Conservation (phyloP, 108 stramenopile genomes). For the Cyclotella cryptica region DNA sequence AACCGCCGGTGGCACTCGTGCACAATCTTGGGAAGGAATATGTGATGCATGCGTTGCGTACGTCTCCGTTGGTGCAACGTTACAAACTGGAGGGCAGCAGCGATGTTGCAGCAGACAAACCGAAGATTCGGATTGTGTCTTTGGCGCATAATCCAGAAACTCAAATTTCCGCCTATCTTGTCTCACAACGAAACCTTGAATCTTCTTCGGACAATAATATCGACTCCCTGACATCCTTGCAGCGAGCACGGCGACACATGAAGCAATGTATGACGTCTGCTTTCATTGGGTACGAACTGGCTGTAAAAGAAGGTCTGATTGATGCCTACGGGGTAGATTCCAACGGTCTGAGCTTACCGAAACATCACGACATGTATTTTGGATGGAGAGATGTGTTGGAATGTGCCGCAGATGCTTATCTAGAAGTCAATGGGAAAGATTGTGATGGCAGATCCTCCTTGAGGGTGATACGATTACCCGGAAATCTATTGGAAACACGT, state of each 20-base stretch:
- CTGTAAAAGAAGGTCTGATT: constrained; percentile 47
- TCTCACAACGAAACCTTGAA: constrained; percentile 39
- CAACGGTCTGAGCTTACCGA: constrained; percentile 79
- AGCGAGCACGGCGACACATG: constrained; percentile 56
- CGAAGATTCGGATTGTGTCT: constrained; percentile 52
- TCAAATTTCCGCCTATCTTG: constrained; percentile 50
- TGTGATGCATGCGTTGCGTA: constrained; percentile 54
- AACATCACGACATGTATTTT: constrained; percentile 68
- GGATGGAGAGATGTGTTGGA: constrained; percentile 58
- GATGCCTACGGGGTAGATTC: constrained; percentile 76
- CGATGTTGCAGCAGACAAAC: background rate
- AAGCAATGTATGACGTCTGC: constrained; percentile 65
- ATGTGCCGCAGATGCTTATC: constrained; percentile 55
- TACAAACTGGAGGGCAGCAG: constrained; percentile 31
- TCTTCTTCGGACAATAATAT: constrained; percentile 20
- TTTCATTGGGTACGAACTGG: constrained; percentile 65
- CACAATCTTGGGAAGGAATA: constrained; percentile 65
- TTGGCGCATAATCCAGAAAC: constrained; percentile 80
- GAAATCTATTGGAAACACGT: constrained; percentile 76
- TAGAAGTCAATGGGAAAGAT: constrained; percentile 33
- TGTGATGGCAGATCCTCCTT: constrained; percentile 51
- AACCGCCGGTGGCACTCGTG: constrained; percentile 37
- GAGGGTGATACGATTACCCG: constrained; percentile 74
- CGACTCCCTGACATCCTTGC: constrained; percentile 25
- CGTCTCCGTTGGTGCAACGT: constrained; percentile 61